These are phyloP conservation scores for Neofusicoccum cordaticola DNA, from an alignment of 2,329 filamentous ascomycete genomes.

Conservation along the genomic window DNA sequence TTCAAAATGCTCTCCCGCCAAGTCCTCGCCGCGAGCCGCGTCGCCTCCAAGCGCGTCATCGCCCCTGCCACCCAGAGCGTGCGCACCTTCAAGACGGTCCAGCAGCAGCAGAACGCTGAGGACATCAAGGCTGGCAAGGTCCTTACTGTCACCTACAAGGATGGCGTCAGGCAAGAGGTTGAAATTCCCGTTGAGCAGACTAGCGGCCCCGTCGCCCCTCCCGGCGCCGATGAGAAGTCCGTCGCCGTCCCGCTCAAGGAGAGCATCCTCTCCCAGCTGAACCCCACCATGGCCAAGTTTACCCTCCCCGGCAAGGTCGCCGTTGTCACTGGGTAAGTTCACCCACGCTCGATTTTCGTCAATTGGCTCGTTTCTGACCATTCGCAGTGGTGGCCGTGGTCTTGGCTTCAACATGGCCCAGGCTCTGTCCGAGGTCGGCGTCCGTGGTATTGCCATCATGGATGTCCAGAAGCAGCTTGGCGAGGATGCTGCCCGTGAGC, in stretches of 20 bases:
- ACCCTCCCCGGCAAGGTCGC: conserved; percentile 68
- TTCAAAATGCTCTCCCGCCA: conserved; percentile 14
- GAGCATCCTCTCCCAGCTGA: conserved; percentile 54
- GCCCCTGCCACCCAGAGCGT: conserved; percentile 8
- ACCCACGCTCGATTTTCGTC: neutral
- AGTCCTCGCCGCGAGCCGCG: conserved; percentile 4
- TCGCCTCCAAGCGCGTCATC: conserved; percentile 15
- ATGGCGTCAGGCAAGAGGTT: conserved; percentile 16
- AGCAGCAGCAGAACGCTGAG: conserved; percentile 15
- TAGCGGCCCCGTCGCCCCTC: conserved; percentile 29
- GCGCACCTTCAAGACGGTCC: conserved; percentile 13
- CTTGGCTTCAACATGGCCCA: conserved; percentile 78
- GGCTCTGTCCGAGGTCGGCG: conserved; percentile 72
- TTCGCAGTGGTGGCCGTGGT: conserved; percentile 65
- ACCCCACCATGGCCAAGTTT: conserved; percentile 67
- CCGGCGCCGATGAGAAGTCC: conserved; percentile 31
- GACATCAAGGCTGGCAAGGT: conserved; percentile 17
- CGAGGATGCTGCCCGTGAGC: conserved; percentile 65
- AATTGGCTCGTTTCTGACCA: conserved; percentile 2
- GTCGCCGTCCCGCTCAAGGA: conserved; percentile 29
- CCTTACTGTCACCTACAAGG: conserved; percentile 17
- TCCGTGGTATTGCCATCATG: conserved; percentile 70
- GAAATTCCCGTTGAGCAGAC: conserved; percentile 34
- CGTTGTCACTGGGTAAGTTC: conserved; percentile 65
- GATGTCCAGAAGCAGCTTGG: conserved; percentile 75